phyloP scores from a whole-genome alignment of 257 asterid genomes.

The Salvia splendens region DNA sequence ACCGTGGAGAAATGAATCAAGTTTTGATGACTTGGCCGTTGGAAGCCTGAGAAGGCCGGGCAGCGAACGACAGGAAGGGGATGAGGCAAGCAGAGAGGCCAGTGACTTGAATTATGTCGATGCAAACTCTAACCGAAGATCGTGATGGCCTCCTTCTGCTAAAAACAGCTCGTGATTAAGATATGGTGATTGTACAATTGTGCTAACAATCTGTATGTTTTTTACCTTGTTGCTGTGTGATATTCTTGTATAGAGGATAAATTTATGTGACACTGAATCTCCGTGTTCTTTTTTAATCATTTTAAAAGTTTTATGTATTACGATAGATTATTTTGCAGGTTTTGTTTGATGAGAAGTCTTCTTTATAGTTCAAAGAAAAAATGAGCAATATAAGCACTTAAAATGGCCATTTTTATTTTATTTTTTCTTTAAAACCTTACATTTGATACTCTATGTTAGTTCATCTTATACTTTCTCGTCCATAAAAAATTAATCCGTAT shows the following conservation, averaged over 20 bases:
- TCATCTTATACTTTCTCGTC: too few relatives aligned
- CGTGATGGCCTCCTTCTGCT: constrained; percentile 76
- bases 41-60: constrained; percentile 46
- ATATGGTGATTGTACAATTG: neutral
- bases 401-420: too few relatives aligned
- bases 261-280: neutral
- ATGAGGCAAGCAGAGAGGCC: constrained; percentile 32
- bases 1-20: constrained; percentile 71
- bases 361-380: neutral
- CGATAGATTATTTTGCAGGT: neutral
- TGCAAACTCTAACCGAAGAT: constrained; percentile 53
- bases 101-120: constrained; percentile 46
- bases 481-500: too few relatives aligned
- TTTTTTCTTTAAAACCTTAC: neutral
- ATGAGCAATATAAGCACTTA: neutral
- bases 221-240: constrained; percentile 8
- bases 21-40: constrained; percentile 58
- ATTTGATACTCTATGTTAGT: too few relatives aligned
- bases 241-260: constrained; percentile 24
- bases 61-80: constrained; percentile 44
- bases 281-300: neutral
- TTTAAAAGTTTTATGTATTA: neutral
- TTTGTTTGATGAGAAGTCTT: neutral
- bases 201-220: constrained; percentile 16
- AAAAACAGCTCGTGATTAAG: constrained; percentile 35